These are phyloP conservation scores for Coffea eugenioides DNA, from an alignment of 257 asterid species.

Conservation along the genomic window DNA sequence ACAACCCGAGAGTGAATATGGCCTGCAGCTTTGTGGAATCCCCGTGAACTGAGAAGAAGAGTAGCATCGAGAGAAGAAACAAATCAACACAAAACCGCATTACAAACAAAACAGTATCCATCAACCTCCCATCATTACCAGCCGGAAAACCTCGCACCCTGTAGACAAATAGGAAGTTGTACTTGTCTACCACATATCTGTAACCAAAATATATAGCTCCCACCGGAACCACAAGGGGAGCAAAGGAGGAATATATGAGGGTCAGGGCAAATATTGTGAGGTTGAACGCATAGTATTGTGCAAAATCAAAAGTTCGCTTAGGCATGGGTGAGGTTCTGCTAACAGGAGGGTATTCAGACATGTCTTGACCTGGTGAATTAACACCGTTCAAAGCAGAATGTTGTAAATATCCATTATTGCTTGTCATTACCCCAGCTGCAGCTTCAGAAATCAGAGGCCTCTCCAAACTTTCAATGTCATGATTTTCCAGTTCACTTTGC, in stretches of 20 bases:
- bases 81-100: slow-evolving; percentile 83
- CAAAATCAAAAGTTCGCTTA: slow-evolving; percentile 85
- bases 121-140: slow-evolving; percentile 93
- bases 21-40: slow-evolving; percentile 93
- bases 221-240: slow-evolving; percentile 96
- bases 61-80: slow-evolving; percentile 73
- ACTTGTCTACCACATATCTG: slow-evolving; percentile 88
- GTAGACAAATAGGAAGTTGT: slow-evolving; percentile 89
- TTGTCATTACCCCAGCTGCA: slow-evolving; percentile 40
- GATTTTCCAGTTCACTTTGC: slow-evolving; percentile 60
- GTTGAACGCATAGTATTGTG: slow-evolving; percentile 91
- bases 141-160: slow-evolving; percentile 96
- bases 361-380: slow-evolving; percentile 60
- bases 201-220: slow-evolving; percentile 92
- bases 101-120: slow-evolving; percentile 79
- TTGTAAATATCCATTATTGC: slow-evolving; percentile 40
- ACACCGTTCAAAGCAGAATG: slow-evolving; percentile 46
- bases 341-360: slow-evolving; percentile 89
- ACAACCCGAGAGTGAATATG: slow-evolving; percentile 77
- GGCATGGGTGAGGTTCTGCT: slow-evolving; percentile 98
- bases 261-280: slow-evolving; percentile 96
- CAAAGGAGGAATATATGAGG: slow-evolving; percentile 76
- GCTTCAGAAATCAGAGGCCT: slow-evolving; percentile 71
- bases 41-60: slow-evolving; percentile 80
- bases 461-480: slow-evolving; percentile 55